Evolutionary conservation across 345 rosid genomes (phyloP).

Genomic region (Euphorbia lathyris): DNA sequence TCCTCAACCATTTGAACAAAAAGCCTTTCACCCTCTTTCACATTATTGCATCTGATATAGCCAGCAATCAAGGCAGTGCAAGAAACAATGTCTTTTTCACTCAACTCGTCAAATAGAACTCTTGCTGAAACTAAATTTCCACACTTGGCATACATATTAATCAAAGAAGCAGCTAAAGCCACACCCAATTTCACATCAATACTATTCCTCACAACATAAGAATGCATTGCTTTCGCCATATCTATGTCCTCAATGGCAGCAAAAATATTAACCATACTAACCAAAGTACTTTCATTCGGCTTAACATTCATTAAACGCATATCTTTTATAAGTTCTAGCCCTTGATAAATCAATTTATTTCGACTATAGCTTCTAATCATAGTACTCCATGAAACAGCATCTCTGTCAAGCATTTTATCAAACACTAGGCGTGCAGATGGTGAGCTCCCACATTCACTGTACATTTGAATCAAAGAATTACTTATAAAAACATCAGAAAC

Average conservation of each 20-base stretch:
- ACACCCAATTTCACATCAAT: slow-evolving; percentile 27
- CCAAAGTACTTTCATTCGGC: slow-evolving; percentile 41
- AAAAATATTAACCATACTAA: slow-evolving; percentile 32
- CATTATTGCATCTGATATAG: slow-evolving; percentile 27
- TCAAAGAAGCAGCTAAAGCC: slow-evolving; percentile 36
- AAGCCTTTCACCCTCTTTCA: slow-evolving; percentile 30
- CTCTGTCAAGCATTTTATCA: slow-evolving; percentile 41
- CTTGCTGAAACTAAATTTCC: slow-evolving; percentile 34
- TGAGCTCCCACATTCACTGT: slow-evolving; percentile 33
- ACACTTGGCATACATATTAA: slow-evolving; percentile 50
- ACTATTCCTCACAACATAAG: slow-evolving; percentile 39
- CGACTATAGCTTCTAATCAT: slow-evolving; percentile 38
- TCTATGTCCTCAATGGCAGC: slow-evolving; percentile 21
- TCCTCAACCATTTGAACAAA: slow-evolving; percentile 38
- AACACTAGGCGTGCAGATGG: slow-evolving; percentile 31
- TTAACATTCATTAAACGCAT: slow-evolving; percentile 28
- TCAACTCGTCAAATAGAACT: slow-evolving; percentile 33
- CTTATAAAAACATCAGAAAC: slow-evolving; percentile 39
- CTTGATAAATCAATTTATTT: slow-evolving; percentile 27
- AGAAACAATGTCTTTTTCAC: slow-evolving; percentile 34
- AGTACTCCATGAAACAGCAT: slow-evolving; percentile 54
- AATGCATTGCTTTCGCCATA: slow-evolving; percentile 40
- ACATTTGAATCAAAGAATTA: slow-evolving; percentile 50
- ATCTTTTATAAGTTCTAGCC: slow-evolving; percentile 29
- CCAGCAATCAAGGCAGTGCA: slow-evolving; percentile 55